Percentiles rank a stretch among this genome's conserved stretches.
phyloP scores from a whole-genome alignment of 352 stramenopile genomes.

The Globisporangium paddicum region DNA sequence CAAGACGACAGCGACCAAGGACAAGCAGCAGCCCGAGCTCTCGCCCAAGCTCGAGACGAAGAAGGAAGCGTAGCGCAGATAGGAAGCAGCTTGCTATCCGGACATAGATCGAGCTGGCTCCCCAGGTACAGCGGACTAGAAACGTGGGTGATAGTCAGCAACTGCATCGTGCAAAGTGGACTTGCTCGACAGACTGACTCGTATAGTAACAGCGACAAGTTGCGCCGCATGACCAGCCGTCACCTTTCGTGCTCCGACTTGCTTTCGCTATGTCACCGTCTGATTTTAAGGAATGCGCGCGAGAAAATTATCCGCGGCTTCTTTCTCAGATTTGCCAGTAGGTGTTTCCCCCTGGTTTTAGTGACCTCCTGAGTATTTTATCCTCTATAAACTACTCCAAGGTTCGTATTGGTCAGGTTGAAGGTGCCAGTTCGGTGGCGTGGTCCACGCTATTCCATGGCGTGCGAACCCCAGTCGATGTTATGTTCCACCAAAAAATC shows the following conservation, averaged over 20 bases:
- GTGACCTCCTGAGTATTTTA: not conserved
- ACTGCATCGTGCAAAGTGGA: no score
- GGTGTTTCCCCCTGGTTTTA: not conserved
- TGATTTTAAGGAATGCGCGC: slow-evolving; percentile 5
- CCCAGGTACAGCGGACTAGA: no score
- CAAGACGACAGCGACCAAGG: not conserved
- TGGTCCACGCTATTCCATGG: slow-evolving; percentile 6
- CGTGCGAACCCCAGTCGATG: not conserved
- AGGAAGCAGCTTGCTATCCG: no score
- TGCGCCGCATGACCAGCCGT: no score
- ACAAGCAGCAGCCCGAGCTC: not conserved
- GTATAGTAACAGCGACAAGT: no score
- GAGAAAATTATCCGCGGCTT: slow-evolving; percentile 7
- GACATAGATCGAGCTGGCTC: not conserved
- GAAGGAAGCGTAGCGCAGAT: slow-evolving; percentile 7
- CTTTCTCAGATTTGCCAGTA: no score
- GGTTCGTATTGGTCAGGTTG: slow-evolving; percentile 3
- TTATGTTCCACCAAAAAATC: slow-evolving; percentile 1
- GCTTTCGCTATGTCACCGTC: slow-evolving; percentile 3
- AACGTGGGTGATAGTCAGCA: no score
- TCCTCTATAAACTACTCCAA: no score
- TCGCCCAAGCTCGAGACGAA: slow-evolving; percentile 1
- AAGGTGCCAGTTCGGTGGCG: slow-evolving; percentile 5
- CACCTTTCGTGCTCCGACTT: not conserved
- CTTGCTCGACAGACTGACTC: no score